Evolutionary conservation across 805 yeast species (phyloP), one percentile per base, ranked within the genome.

Genomic region (Hagleromyces aurorensis): DNA sequence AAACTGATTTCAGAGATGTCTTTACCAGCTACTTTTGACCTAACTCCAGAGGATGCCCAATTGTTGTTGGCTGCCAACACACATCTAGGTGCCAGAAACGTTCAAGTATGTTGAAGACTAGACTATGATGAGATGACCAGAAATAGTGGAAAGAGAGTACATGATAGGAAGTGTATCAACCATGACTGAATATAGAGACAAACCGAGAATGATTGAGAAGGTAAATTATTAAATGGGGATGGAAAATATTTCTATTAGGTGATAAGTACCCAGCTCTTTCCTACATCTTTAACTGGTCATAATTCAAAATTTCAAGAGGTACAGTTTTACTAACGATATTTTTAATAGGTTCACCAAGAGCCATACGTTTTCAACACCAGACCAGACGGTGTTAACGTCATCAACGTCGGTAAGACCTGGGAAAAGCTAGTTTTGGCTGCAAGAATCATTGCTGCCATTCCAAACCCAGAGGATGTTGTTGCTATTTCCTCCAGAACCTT

Each of bases 71-170:
- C 98, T 68, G 98, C 98, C 68, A 89, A 89, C 85, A 84, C 79
- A 62, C 98, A 91, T 78, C 81, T 91, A 68, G 98, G 98, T 70
- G 79, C 97, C 67, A 91, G 91, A 85, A 91, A 91, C 85, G 94
- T 89, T 69, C 96, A 87, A 76, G 94, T 82, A 78, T 70, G 87
- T 76, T 57, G 40, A 27, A 13, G 13, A 14, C 16, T 7, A 16
- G 12, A 11, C 3, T 10, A 9, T 24, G 14, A 13, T n/a, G 14
- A 16, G 16, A 24, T 12, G 13, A 12, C 12, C 9, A 33, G 20
- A 28, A 25, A 19, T 15, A 14, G 7, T n/a, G 23, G n/a, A 9
- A 16, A 33, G n/a, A 21, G 22, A 20, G 10, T 15, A 25, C n/a
- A n/a, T n/a, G n/a, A n/a, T n/a, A n/a, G n/a, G n/a, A n/a, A n/a